Conservation (phyloP, 805 yeast genomes). For the Hanseniaspora taiwanica region DNA sequence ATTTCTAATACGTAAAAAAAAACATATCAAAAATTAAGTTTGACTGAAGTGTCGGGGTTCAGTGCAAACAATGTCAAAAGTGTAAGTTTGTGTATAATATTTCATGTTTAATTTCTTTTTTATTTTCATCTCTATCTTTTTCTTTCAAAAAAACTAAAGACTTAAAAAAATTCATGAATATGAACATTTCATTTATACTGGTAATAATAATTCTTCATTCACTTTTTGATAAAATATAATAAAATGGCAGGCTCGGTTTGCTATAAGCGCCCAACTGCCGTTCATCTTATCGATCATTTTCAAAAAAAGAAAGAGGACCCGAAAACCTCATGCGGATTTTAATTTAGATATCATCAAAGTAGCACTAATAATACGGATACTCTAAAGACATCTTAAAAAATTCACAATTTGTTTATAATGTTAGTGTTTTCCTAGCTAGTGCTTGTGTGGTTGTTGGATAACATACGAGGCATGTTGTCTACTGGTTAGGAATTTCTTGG, state of each 20-base stretch:
- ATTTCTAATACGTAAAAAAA: conserved; percentile 1
- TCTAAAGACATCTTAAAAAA: too few species aligned
- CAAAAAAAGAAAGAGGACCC: conserved; percentile 44
- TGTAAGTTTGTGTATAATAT: conserved; percentile 15
- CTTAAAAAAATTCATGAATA: too few species aligned
- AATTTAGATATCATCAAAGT: too few species aligned
- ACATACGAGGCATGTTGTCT: conserved; percentile 55
- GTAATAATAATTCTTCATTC: too few species aligned
- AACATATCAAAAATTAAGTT: conserved; percentile 4
- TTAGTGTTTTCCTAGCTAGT: neutral
- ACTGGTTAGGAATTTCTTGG: conserved; percentile 9
- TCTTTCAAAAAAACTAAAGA: neutral
- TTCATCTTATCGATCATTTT: neutral
- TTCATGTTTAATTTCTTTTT: conserved; percentile 7
- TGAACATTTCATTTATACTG: too few species aligned
- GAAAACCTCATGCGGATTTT: conserved; percentile 40
- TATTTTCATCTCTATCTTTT: neutral
- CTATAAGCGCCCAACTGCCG: too few species aligned
- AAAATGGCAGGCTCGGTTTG: too few species aligned
- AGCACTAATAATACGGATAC: too few species aligned
- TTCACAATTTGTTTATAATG: neutral
- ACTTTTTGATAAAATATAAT: too few species aligned
- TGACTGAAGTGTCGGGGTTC: conserved; percentile 82
- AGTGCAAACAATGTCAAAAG: conserved; percentile 32
- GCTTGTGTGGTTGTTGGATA: conserved; percentile 4